These are phyloP conservation scores for Solanum ossicruentum DNA, from an alignment of 257 asterid species.

Conservation along the genomic window DNA sequence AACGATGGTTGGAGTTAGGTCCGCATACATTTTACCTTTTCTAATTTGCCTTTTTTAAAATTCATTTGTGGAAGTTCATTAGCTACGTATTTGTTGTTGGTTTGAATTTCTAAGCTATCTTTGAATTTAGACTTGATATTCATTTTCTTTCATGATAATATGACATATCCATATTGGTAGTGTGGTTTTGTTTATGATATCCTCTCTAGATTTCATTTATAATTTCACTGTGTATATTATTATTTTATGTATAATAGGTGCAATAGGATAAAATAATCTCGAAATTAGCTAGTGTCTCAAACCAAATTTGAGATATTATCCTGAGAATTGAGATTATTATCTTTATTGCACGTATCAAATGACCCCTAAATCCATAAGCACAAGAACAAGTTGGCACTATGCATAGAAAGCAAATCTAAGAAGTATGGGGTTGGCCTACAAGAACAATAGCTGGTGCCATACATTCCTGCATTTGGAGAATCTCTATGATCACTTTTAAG, in stretches of 20 bases:
- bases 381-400: neutral
- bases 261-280: neutral
- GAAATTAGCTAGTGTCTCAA: neutral
- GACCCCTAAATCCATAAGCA: neutral
- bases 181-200: neutral
- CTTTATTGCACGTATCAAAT: neutral
- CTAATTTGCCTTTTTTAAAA: neutral
- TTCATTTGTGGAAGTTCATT: accelerated
- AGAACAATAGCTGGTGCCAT: neutral
- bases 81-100: neutral
- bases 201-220: too few relatives aligned
- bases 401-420: too few relatives aligned
- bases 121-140: neutral
- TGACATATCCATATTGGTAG: neutral
- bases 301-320: neutral
- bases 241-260: too few relatives aligned
- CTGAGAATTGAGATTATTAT: neutral
- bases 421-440: too few relatives aligned
- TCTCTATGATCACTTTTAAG: neutral
- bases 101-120: neutral
- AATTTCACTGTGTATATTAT: too few relatives aligned
- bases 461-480: neutral
- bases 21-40: neutral
- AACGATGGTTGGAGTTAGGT: neutral
- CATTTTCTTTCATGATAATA: neutral